phyloP scores from a whole-genome alignment of 2,329 filamentous ascomycete species.

The Juglanconis oblonga region DNA sequence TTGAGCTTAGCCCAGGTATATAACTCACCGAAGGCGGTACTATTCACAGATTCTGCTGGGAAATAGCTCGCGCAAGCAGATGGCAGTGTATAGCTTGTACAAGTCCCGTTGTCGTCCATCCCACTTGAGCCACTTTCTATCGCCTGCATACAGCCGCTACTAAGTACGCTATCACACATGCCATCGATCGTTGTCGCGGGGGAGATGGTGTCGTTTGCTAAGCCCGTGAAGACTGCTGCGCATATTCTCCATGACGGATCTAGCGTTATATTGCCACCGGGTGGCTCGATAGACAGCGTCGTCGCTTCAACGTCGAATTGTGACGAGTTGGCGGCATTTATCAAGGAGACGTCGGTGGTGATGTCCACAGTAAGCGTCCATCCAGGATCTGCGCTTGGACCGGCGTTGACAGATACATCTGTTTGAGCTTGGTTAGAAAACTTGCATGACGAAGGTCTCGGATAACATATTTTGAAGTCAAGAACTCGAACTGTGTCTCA shows the following conservation, averaged over 20 bases:
- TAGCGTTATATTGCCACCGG: not conserved
- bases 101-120: slow-evolving; percentile 5
- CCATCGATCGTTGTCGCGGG: not conserved
- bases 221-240: slow-evolving; percentile 5
- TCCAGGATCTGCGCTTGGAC: not conserved
- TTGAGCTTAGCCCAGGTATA: not conserved
- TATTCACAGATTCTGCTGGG: not conserved
- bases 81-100: not conserved
- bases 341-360: slow-evolving; percentile 5
- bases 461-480: too few relatives aligned
- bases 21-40: not conserved
- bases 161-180: not conserved
- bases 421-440: not conserved
- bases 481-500: too few relatives aligned
- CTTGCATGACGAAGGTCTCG: too few relatives aligned
- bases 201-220: not conserved
- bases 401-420: slow-evolving; percentile 3
- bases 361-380: slow-evolving; percentile 12
- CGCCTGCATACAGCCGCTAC: not conserved
- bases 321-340: slow-evolving; percentile 4
- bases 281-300: slow-evolving; percentile 7
- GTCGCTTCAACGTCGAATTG: slow-evolving; percentile 8
- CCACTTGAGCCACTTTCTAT: not conserved
- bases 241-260: slow-evolving; percentile 10
- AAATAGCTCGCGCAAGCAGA: not conserved